phyloP scores from a whole-genome alignment of 2,329 filamentous ascomycete genomes.

The Diaporthe ampelina region DNA sequence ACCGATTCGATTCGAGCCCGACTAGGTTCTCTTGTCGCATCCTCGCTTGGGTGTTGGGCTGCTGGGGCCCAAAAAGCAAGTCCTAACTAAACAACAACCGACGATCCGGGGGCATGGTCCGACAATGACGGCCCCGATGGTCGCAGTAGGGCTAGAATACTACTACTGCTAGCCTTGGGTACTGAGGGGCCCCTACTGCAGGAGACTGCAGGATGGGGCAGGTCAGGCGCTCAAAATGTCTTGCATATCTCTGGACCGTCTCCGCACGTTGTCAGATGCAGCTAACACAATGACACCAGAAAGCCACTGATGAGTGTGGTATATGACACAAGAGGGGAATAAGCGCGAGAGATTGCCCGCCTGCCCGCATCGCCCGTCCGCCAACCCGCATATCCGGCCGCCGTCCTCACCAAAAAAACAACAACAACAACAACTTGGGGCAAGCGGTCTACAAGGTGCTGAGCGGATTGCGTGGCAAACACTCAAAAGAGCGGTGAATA shows the following conservation, averaged over 20 bases:
- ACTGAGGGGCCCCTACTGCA: conserved; percentile 21
- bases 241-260: conserved; percentile 28
- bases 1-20: not conserved
- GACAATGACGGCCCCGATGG: not conserved
- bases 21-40: not conserved
- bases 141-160: conserved; percentile 7
- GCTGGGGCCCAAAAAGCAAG: not conserved
- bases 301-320: not conserved
- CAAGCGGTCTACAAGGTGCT: not conserved
- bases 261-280: conserved; percentile 29
- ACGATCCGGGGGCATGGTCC: conserved; percentile 20
- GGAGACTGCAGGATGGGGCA: conserved; percentile 16
- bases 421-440: not conserved
- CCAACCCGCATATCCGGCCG: conserved; percentile 23
- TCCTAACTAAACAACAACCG: not conserved
- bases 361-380: not conserved
- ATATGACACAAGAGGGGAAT: not conserved
- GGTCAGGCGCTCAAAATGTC: conserved; percentile 32
- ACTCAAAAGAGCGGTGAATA: conserved; percentile 29
- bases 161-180: not conserved
- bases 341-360: conserved; percentile 27
- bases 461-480: conserved; percentile 22
- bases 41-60: not conserved
- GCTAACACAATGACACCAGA: conserved; percentile 16
- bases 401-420: not conserved